Conservation (phyloP, 208 protist genomes). For the Balamuthia mandrillaris region DNA sequence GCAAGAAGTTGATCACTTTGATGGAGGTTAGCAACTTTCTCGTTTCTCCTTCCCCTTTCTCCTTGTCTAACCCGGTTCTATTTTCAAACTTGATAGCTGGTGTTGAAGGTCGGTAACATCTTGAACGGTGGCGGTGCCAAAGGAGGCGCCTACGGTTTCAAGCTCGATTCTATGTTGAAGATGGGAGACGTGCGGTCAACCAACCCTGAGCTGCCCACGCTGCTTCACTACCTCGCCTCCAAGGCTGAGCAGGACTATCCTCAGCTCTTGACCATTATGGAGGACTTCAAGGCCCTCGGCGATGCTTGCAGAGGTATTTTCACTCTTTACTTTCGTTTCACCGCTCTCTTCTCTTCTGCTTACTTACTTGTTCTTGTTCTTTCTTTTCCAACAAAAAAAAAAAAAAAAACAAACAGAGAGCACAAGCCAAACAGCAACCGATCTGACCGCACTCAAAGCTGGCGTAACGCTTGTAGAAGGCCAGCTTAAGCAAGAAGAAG, state of each 20-base stretch:
- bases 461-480: not conserved
- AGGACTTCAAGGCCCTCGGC: slow-evolving; percentile 1
- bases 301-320: not conserved
- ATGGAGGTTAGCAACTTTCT: no score
- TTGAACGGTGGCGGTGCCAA: slow-evolving; percentile 32
- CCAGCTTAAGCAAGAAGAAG: not conserved
- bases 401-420: not conserved
- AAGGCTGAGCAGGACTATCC: not conserved
- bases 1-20: not conserved
- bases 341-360: not conserved
- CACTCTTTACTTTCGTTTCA: not conserved
- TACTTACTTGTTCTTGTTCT: not conserved
- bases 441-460: not conserved
- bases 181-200: not conserved
- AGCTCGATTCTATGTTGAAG: slow-evolving; percentile 23
- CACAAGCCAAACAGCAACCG: not conserved
- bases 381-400: not conserved
- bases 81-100: no score
- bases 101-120: slow-evolving; percentile 45
- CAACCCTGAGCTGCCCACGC: not conserved
- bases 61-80: no score
- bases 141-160: slow-evolving; percentile 46
- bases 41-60: no score
- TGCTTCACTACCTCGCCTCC: not conserved
- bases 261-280: not conserved